Evolutionary conservation across 306 rosid genomes (phyloP).

Genomic region (Corylus americana): DNA sequence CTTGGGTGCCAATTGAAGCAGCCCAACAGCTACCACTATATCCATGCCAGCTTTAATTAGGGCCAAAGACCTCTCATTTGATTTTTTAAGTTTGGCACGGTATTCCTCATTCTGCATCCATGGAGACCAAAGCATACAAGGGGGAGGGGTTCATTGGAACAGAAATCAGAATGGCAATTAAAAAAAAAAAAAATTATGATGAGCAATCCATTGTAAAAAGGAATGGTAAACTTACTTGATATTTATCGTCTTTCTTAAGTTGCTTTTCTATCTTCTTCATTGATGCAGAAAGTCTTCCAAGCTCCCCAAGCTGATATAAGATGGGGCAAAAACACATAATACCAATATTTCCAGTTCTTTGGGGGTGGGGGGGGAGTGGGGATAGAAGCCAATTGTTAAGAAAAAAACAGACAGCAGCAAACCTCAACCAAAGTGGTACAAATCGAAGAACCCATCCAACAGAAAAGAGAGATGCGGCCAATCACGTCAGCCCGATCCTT

Average conservation of each 20-base stretch:
- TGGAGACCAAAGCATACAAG: neutral
- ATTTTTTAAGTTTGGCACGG: slow-evolving; percentile 60
- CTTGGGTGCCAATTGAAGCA: slow-evolving; percentile 91
- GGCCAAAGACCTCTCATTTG: slow-evolving; percentile 84
- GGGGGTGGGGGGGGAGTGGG: neutral
- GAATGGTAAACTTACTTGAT: slow-evolving; percentile 56
- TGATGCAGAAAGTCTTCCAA: slow-evolving; percentile 84
- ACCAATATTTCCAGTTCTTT: slow-evolving; percentile 5
- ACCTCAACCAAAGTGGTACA: slow-evolving; percentile 89
- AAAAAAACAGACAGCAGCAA: slow-evolving; percentile 31
- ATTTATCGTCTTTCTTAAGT: slow-evolving; percentile 59
- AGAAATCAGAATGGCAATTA: neutral
- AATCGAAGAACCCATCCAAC: slow-evolving; percentile 88
- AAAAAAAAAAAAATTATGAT: neutral
- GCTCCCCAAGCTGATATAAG: slow-evolving; percentile 75
- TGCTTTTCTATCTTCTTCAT: slow-evolving; percentile 88
- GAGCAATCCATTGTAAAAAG: neutral
- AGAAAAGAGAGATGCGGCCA: slow-evolving; percentile 79
- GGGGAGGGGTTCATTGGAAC: slow-evolving; percentile 7
- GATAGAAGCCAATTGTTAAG: slow-evolving; percentile 1
- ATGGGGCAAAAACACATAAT: slow-evolving; percentile 14
- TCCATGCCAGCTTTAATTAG: slow-evolving; percentile 83
- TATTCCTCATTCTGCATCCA: slow-evolving; percentile 73
- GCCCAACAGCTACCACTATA: slow-evolving; percentile 79
- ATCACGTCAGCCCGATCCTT: slow-evolving; percentile 76